Percentiles rank a stretch among this genome's conserved stretches.
Evolutionary conservation across 169 alveolate species (phyloP).

Genomic region (Plasmodium gallinaceum): DNA sequence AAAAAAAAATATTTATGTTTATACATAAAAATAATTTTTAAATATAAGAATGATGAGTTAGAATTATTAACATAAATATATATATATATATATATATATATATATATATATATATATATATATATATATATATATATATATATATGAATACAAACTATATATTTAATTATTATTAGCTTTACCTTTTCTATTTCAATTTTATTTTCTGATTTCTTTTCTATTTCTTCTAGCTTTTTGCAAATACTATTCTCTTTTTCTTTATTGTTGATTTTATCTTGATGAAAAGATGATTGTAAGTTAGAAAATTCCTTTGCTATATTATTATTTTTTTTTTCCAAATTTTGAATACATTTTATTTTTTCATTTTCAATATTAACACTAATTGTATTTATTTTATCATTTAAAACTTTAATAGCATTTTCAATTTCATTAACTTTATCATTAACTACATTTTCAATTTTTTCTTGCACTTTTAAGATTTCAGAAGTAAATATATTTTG

Average conservation of each 20-base stretch:
- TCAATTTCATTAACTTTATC: slow-evolving; percentile 55
- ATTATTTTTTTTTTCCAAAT: slow-evolving; percentile 39
- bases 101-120: neutral
- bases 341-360: slow-evolving; percentile 55
- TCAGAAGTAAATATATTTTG: slow-evolving; percentile 61
- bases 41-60: no score
- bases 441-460: slow-evolving; percentile 56
- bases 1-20: neutral
- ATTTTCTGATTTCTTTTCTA: slow-evolving; percentile 33
- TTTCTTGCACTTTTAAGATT: slow-evolving; percentile 62
- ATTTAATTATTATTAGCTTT: neutral
- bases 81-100: neutral
- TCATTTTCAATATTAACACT: slow-evolving; percentile 59
- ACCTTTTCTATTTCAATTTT: slow-evolving; percentile 57
- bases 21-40: neutral
- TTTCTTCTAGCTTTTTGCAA: slow-evolving; percentile 62
- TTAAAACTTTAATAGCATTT: slow-evolving; percentile 48
- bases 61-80: neutral
- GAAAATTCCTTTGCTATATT: slow-evolving; percentile 60
- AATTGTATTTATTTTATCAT: slow-evolving; percentile 41
- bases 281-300: slow-evolving; percentile 33
- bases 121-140: neutral
- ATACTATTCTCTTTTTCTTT: slow-evolving; percentile 61
- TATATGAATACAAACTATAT: neutral
- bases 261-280: slow-evolving; percentile 47